Evolutionary conservation across 441 rosid genomes (phyloP).

Genomic region (Gossypium lobatum): DNA sequence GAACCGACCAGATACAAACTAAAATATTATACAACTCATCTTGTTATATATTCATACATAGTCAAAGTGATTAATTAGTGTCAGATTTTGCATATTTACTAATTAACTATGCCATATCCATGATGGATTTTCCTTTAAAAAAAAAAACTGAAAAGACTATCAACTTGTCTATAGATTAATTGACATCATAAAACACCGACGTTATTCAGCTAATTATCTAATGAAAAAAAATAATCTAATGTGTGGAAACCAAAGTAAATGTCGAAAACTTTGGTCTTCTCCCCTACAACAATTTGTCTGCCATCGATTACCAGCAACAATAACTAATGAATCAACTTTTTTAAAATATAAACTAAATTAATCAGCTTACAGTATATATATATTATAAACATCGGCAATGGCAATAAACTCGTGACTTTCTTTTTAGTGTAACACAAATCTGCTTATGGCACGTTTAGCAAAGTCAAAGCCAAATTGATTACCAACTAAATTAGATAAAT

Average conservation of each 20-base stretch:
- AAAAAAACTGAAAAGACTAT: not conserved
- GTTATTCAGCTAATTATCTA: not conserved
- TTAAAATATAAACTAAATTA: not conserved
- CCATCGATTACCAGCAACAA: conserved; percentile 1
- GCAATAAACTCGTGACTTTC: not conserved
- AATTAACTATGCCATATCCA: not conserved
- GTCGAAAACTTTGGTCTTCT: not conserved
- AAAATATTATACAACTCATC: not conserved
- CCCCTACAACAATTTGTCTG: not conserved
- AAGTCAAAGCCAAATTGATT: not conserved
- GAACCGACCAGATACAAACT: too few relatives aligned
- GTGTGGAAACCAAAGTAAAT: not conserved
- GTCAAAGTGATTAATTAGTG: not conserved
- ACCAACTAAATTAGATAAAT: not conserved
- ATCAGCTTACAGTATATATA: not conserved
- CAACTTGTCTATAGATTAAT: not conserved
- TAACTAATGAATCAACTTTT: not conserved
- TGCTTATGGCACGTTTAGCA: not conserved
- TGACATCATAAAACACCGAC: not conserved
- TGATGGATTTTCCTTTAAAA: not conserved
- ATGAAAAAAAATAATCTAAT: not conserved
- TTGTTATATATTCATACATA: not conserved
- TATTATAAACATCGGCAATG: not conserved
- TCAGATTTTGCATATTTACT: not conserved
- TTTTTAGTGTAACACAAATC: not conserved